Evolutionary conservation across 202 grass and related monocot genomes (phyloP).

Genomic region (Elaeis oleifera): DNA sequence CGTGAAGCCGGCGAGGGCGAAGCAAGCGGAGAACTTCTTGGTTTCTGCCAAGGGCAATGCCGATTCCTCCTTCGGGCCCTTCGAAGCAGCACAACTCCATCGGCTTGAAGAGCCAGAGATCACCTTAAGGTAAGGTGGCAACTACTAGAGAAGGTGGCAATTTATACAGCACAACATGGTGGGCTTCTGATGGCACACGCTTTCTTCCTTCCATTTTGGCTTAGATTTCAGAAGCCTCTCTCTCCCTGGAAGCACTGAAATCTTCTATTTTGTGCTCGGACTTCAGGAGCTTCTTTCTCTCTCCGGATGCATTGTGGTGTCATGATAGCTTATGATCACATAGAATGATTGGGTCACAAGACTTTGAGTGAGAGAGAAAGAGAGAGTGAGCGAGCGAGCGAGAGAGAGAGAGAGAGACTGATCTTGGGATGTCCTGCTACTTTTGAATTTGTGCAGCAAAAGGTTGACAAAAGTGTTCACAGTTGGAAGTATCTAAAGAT

Average conservation of each 20-base stretch:
- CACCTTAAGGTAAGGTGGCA: not conserved
- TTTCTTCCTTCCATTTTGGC: not conserved
- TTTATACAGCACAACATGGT: not conserved
- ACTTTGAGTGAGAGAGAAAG: not conserved
- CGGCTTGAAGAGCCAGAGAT: not conserved
- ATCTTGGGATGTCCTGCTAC: conserved; percentile 1
- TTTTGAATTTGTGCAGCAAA: not conserved
- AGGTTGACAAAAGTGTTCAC: not conserved
- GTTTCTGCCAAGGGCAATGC: not conserved
- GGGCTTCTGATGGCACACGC: not conserved
- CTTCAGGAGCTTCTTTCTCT: too few species aligned
- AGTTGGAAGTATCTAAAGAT: not conserved
- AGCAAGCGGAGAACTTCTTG: not conserved
- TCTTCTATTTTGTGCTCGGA: too few species aligned
- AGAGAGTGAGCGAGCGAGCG: not conserved
- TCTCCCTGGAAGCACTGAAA: not conserved
- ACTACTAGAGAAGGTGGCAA: not conserved
- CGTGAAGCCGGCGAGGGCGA: not conserved
- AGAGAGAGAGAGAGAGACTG: not conserved
- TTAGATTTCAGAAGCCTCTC: not conserved
- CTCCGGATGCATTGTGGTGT: too few species aligned
- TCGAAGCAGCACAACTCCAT: conserved; percentile 5
- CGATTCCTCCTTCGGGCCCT: not conserved
- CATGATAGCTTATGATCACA: too few species aligned
- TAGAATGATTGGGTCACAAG: too few species aligned